Percentiles rank a stretch among this genome's conserved stretches.
phyloP scores from a whole-genome alignment of 2,329 filamentous ascomycete species.

The Sporothrix dimorphospora region DNA sequence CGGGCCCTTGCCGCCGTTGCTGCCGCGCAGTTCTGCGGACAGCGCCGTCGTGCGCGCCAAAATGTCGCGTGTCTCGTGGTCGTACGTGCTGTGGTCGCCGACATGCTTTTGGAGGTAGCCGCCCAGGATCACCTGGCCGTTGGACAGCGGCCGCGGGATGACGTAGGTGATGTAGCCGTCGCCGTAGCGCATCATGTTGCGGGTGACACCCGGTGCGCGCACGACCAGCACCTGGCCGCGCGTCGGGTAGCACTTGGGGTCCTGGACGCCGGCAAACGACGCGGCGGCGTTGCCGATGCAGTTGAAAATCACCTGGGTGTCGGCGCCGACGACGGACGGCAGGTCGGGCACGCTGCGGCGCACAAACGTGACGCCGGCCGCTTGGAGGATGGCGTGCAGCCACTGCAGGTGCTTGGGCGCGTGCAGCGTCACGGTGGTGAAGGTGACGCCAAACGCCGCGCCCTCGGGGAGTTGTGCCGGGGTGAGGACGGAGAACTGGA shows the following conservation, averaged over 20 bases:
- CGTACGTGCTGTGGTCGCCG: constrained; percentile 42
- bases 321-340: constrained; percentile 37
- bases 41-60: constrained; percentile 42
- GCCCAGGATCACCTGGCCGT: constrained; percentile 44
- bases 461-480: constrained; percentile 39
- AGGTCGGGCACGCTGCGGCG: constrained; percentile 39
- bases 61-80: constrained; percentile 45
- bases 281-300: constrained; percentile 37
- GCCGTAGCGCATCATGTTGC: constrained; percentile 47
- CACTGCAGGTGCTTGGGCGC: constrained; percentile 45
- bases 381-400: constrained; percentile 37
- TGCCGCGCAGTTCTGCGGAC: constrained; percentile 44
- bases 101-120: constrained; percentile 47
- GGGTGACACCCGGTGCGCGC: constrained; percentile 40
- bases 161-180: constrained; percentile 47
- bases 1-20: constrained; percentile 40
- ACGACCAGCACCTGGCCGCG: constrained; percentile 46
- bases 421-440: constrained; percentile 45
- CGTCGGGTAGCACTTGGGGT: constrained; percentile 47
- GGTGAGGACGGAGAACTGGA: constrained; percentile 41
- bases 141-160: constrained; percentile 45
- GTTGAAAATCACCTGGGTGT: constrained; percentile 37
- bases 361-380: constrained; percentile 41
- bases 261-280: constrained; percentile 43
- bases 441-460: constrained; percentile 43